These are phyloP conservation scores for Ambrosiella cleistominuta DNA, from an alignment of 2,329 filamentous ascomycete species.

Conservation along the genomic window DNA sequence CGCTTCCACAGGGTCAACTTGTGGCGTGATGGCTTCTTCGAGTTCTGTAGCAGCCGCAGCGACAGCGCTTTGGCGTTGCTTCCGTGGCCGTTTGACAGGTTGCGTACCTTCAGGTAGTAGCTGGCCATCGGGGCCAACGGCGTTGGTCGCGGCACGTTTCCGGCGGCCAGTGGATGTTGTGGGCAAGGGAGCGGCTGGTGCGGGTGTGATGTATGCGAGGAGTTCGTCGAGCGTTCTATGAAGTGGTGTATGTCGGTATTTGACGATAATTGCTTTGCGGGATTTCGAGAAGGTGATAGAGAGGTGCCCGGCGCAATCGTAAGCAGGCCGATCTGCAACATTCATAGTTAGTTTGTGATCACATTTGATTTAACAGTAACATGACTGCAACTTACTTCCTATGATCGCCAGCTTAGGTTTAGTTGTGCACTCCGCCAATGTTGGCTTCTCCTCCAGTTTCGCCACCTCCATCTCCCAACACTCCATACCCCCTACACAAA, in stretches of 20 bases:
- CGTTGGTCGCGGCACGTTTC: background rate
- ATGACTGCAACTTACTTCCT: conserved; percentile 20
- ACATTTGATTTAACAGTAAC: too few relatives aligned
- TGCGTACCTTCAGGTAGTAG: conserved; percentile 10
- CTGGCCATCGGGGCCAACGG: conserved; percentile 14
- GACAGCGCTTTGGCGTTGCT: background rate
- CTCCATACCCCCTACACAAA: conserved; percentile 34
- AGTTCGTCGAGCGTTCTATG: conserved; percentile 37
- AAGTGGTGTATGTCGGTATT: conserved; percentile 39
- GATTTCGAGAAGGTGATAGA: conserved; percentile 32
- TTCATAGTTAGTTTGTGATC: too few relatives aligned
- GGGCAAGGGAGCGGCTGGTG: conserved; percentile 18
- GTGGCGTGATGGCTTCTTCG: background rate
- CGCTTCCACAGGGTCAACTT: conserved; percentile 23
- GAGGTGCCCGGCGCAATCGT: conserved; percentile 38
- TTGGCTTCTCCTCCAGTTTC: conserved; percentile 23
- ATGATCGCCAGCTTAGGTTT: conserved; percentile 29
- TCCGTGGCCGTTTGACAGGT: background rate
- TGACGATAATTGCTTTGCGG: conserved; percentile 30
- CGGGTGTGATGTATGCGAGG: conserved; percentile 24
- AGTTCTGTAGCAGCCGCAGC: background rate
- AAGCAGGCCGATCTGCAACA: conserved; percentile 35
- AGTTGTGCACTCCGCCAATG: conserved; percentile 32
- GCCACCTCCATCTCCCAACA: conserved; percentile 32
- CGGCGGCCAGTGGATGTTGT: background rate